Percentiles rank a stretch among this genome's conserved stretches.
Evolutionary conservation across 805 yeast species (phyloP).

Genomic region (Saccharomycopsis schoenii): DNA sequence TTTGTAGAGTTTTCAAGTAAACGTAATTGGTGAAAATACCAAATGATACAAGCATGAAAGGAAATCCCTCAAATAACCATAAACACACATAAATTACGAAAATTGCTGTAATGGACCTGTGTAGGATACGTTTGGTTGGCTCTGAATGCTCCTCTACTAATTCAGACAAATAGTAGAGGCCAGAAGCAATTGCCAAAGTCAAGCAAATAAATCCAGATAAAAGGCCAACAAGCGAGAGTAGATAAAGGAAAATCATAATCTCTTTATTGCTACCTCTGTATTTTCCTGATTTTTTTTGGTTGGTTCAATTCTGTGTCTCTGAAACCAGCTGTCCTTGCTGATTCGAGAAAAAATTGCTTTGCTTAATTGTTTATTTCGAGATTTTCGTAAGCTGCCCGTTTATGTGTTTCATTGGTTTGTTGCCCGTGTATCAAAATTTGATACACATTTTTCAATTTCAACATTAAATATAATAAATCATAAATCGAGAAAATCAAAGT

Average conservation of each 20-base stretch:
- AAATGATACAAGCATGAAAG: slow-evolving; percentile 54
- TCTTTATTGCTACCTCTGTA: not conserved
- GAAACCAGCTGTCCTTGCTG: too few relatives aligned
- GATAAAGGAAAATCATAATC: slow-evolving; percentile 41
- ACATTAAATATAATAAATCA: too few relatives aligned
- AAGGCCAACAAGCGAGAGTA: slow-evolving; percentile 52
- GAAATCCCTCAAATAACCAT: slow-evolving; percentile 69
- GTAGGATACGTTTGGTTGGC: slow-evolving; percentile 63
- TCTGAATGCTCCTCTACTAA: slow-evolving; percentile 89
- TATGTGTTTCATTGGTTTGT: not conserved
- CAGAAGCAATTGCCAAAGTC: slow-evolving; percentile 74
- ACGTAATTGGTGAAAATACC: slow-evolving; percentile 62
- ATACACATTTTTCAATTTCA: too few relatives aligned
- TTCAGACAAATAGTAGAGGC: slow-evolving; percentile 83
- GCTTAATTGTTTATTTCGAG: not conserved
- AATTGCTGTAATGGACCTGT: slow-evolving; percentile 53
- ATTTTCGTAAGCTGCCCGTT: not conserved
- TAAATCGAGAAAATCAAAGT: too few relatives aligned
- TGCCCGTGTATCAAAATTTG: not conserved
- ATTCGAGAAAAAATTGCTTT: too few relatives aligned
- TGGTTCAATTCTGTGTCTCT: not conserved
- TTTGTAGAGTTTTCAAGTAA: slow-evolving; percentile 66
- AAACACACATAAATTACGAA: slow-evolving; percentile 46
- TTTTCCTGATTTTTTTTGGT: not conserved
- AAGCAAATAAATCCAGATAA: slow-evolving; percentile 50